Base-by-base conservation (phyloP, 2,329 filamentous ascomycete genomes). In the Trichoderma breve region DNA sequence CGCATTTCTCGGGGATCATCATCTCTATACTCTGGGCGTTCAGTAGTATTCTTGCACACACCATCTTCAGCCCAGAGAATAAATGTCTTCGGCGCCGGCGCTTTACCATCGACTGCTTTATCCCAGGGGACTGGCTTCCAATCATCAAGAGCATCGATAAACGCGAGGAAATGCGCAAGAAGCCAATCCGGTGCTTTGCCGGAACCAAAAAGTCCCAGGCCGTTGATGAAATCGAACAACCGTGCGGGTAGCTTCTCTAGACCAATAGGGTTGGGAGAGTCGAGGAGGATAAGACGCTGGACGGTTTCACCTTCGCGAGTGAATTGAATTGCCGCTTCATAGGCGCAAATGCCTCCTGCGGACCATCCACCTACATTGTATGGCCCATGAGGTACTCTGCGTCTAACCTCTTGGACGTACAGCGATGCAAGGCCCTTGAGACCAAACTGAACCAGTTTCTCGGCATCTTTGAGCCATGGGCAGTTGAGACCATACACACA, bases 301-400 rank as follows among this genome's bases (percentile, higher is more conserved):
- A 91, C 88, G 34, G 78, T 79, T 63, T 91, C 88, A 24, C 87
- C 86, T 14, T 84, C 84, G 75, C 86, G 84, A 72, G 85, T 85
- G 24, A 92, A 83, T 75, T 91, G 87, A 71, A 86, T 86, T 43
- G 89, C 86, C 15, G 89, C 89, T 76, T 92, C 89, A 77, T 88
- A 93, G 60, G 91, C 90, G 73, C 90, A 90, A 58, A 93, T 89
- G 58, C 91, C 91, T 51, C 92, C 92, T 2, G 91, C 91, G n/a
- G 89, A 92, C 92, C 91, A 94, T 32, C 92, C 92, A 18, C 88
- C 87, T 1, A 93, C 81, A 62, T 86, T 86, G 80, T 93, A 93
- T 1, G 91, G 90, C 0, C 92, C 92, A 43, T 83, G 76, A 3
- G 91, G 89, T 80, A 93, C 91, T 66, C 91, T 90, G 8, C 89